These are phyloP conservation scores for Cryptococcus sp. DNA, from an alignment of 1,284 basidiomycete genomes.

Conservation along the genomic window DNA sequence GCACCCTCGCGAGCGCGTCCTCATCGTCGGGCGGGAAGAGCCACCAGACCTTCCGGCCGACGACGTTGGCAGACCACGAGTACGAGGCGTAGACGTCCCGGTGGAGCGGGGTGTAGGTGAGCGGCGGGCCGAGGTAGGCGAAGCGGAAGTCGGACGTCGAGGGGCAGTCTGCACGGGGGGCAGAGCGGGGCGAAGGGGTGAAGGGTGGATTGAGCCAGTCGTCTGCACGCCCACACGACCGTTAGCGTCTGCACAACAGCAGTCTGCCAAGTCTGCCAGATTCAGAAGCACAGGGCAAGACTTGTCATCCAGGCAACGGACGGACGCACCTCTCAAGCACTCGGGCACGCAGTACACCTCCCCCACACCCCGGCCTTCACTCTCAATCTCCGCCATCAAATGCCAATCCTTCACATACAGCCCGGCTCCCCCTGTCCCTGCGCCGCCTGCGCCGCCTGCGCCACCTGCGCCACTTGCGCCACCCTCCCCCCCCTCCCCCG, in stretches of 20 bases:
- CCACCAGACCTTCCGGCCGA: conserved; percentile 57
- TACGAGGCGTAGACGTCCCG: conserved; percentile 59
- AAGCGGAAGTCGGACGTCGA: conserved; percentile 42
- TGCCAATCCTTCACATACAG: conserved; percentile 61
- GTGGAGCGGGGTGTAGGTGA: conserved; percentile 53
- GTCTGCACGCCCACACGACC: conserved; percentile 36
- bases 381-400: conserved; percentile 46
- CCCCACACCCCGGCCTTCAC: conserved; percentile 24
- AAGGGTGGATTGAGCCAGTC: conserved; percentile 55
- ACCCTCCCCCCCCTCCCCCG: background rate
- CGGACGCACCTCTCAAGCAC: conserved; percentile 47
- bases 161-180: background rate
- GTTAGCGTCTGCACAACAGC: background rate
- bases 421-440: no score
- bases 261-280: no score
- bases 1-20: conserved; percentile 28
- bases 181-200: conserved; percentile 13
- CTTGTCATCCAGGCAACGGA: background rate
- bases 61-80: conserved; percentile 58
- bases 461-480: no score
- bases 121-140: conserved; percentile 51
- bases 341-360: conserved; percentile 53
- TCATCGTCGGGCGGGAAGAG: conserved; percentile 53
- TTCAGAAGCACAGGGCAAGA: background rate
- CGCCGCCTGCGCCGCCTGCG: no score